A percentile compares a stretch with the other conserved stretches of the same genome.
Conservation (phyloP, 805 yeast genomes). For the Hanseniaspora meyeri region DNA sequence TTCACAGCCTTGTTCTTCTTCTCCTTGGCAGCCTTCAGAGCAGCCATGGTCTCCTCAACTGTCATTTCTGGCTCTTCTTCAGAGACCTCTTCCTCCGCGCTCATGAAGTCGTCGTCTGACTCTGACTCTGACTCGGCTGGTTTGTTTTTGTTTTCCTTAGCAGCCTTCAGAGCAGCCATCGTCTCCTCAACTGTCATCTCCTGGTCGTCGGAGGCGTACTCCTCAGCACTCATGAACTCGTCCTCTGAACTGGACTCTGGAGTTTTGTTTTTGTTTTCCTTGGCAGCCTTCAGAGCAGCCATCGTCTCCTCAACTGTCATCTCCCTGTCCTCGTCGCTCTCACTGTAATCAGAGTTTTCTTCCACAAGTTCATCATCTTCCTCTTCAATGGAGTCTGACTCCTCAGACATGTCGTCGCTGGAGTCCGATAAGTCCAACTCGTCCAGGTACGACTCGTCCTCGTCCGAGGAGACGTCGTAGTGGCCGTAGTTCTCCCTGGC, state of each 20-base stretch:
- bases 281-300: constrained; percentile 26
- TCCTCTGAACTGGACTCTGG: background rate
- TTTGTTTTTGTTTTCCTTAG: constrained; percentile 19
- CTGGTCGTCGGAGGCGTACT: constrained; percentile 20
- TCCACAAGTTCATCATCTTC: constrained; percentile 25
- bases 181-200: constrained; percentile 28
- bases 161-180: constrained; percentile 26
- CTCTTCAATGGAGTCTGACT: constrained; percentile 16
- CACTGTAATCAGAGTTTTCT: constrained; percentile 11
- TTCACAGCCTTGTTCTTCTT: constrained; percentile 16
- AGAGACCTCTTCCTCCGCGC: constrained; percentile 18
- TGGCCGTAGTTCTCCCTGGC: constrained; percentile 9
- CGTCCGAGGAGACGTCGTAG: constrained; percentile 9
- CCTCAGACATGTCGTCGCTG: background rate
- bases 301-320: constrained; percentile 29
- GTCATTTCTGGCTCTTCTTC: constrained; percentile 28
- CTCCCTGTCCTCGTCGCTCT: constrained; percentile 19
- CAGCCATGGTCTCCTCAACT: constrained; percentile 35
- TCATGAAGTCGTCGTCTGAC: constrained; percentile 9
- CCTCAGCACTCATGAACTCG: constrained; percentile 17
- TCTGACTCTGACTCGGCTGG: background rate
- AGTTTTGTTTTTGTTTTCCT: constrained; percentile 17
- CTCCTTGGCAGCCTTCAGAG: constrained; percentile 33
- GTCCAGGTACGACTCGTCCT: background rate
- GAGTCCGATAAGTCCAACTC: constrained; percentile 1